Conservation (phyloP, 495 filamentous ascomycete species). For the Aspergillus baeticus region DNA sequence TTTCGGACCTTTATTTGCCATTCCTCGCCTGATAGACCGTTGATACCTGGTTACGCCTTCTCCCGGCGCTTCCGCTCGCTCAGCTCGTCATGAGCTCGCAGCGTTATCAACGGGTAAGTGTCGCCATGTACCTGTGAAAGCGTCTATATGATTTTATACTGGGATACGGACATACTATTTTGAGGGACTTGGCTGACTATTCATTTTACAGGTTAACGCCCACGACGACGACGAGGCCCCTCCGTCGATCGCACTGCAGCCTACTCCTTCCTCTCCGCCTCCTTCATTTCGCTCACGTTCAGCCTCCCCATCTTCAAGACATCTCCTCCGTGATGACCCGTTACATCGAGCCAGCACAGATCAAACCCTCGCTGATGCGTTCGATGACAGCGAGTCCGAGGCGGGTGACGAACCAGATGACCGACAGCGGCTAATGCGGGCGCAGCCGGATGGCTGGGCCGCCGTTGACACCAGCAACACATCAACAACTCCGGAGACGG, state of each 20-base stretch:
- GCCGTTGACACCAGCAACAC: conserved; percentile 28
- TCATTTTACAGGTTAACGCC: conserved; percentile 47
- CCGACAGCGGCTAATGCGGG: conserved; percentile 79
- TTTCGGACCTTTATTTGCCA: not conserved
- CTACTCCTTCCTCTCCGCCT: conserved; percentile 79
- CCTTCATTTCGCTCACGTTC: conserved; percentile 89
- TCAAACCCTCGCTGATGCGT: conserved; percentile 82
- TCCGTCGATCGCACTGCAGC: conserved; percentile 38
- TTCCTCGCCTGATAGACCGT: not conserved
- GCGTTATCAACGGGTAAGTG: conserved; percentile 80
- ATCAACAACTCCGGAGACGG: conserved; percentile 3
- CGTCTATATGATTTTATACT: no score
- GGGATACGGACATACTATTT: no score
- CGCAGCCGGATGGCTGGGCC: conserved; percentile 48
- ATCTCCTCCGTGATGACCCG: conserved; percentile 54
- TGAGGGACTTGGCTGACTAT: no score
- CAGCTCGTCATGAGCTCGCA: conserved; percentile 70
- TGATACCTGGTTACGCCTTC: conserved; percentile 7
- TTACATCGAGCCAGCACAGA: conserved; percentile 57
- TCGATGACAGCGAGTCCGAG: conserved; percentile 69
- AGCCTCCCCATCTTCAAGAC: conserved; percentile 65
- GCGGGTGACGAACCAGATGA: conserved; percentile 75
- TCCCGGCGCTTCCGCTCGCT: conserved; percentile 27
- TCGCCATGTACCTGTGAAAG: no score
- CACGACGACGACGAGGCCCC: conserved; percentile 50